A percentile compares a stretch with the other conserved stretches of the same genome.
phyloP scores from a whole-genome alignment of 1,284 basidiomycete genomes.

The Cutaneotrichosporon cutaneum region DNA sequence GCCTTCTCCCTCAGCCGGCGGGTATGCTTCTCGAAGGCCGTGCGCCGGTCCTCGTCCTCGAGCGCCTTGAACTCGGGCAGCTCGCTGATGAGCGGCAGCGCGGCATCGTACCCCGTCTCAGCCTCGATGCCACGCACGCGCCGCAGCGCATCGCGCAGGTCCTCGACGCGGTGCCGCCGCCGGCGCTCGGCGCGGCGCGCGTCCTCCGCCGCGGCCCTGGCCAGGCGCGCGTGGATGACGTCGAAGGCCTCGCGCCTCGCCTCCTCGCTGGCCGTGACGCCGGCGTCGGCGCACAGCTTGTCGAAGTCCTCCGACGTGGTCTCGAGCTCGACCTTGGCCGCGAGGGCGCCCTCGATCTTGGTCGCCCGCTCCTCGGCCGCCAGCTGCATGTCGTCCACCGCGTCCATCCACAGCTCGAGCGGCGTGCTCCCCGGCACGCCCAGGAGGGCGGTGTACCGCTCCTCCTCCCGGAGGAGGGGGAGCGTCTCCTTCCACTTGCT shows the following conservation, averaged over 20 bases:
- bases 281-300: slow-evolving; percentile 55
- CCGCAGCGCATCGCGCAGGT: slow-evolving; percentile 91
- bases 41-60: slow-evolving; percentile 67
- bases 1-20: slow-evolving; percentile 82
- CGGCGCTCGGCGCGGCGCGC: slow-evolving; percentile 75
- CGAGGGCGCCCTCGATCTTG: slow-evolving; percentile 55
- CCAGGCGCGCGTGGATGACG: slow-evolving; percentile 65
- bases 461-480: slow-evolving; percentile 70
- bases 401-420: slow-evolving; percentile 93
- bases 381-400: slow-evolving; percentile 81
- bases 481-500: slow-evolving; percentile 90
- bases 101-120: slow-evolving; percentile 72
- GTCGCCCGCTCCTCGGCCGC: slow-evolving; percentile 73
- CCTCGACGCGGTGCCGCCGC: slow-evolving; percentile 85
- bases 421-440: slow-evolving; percentile 91
- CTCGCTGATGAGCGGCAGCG: slow-evolving; percentile 70
- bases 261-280: slow-evolving; percentile 52
- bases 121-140: slow-evolving; percentile 78
- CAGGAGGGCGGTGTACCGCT: slow-evolving; percentile 78
- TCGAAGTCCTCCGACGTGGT: slow-evolving; percentile 59
- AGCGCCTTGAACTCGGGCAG: slow-evolving; percentile 79
- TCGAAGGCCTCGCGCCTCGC: slow-evolving; percentile 64
- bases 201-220: slow-evolving; percentile 76
- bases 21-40: slow-evolving; percentile 79
- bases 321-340: slow-evolving; percentile 40